Evolutionary conservation across 441 rosid genomes (phyloP).

Genomic region (Viola pubescens): DNA sequence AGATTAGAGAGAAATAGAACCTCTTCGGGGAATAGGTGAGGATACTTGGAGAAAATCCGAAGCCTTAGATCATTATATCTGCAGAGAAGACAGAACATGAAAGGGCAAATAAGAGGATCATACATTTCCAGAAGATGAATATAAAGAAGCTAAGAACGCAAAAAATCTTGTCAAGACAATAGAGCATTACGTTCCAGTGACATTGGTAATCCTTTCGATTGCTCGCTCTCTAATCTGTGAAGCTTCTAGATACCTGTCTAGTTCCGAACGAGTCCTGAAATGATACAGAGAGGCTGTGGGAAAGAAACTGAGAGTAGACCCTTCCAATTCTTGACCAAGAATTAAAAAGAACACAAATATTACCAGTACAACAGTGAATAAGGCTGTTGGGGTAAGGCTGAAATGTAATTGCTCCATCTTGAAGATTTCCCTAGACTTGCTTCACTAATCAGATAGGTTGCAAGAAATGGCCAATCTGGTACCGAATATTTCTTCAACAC

Average conservation of each 20-base stretch:
- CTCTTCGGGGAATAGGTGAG: conserved; percentile 83
- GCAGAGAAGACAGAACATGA: conserved; percentile 18
- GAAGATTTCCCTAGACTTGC: conserved; percentile 70
- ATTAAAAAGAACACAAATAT: conserved; percentile 8
- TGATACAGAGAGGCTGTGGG: conserved; percentile 41
- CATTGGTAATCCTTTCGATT: conserved; percentile 79
- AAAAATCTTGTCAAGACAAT: background rate
- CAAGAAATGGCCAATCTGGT: conserved; percentile 97
- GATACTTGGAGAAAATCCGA: conserved; percentile 85
- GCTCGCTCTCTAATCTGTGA: conserved; percentile 90
- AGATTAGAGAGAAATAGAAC: conserved; percentile 23
- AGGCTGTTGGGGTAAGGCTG: conserved; percentile 85
- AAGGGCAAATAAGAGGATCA: conserved; percentile 1
- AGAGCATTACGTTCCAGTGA: conserved; percentile 71
- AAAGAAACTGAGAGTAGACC: conserved; percentile 49
- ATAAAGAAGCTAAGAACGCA: background rate
- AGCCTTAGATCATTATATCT: conserved; percentile 73
- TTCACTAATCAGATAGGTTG: conserved; percentile 85
- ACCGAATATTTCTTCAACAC: conserved; percentile 65
- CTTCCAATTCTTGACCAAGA: conserved; percentile 23
- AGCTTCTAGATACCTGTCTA: conserved; percentile 93
- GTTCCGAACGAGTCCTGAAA: conserved; percentile 89
- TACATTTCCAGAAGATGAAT: conserved; percentile 1
- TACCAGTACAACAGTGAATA: conserved; percentile 94
- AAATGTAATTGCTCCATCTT: conserved; percentile 83